These are phyloP conservation scores for Podospora pseudopauciseta DNA, from an alignment of 495 filamentous ascomycete species.

Conservation along the genomic window DNA sequence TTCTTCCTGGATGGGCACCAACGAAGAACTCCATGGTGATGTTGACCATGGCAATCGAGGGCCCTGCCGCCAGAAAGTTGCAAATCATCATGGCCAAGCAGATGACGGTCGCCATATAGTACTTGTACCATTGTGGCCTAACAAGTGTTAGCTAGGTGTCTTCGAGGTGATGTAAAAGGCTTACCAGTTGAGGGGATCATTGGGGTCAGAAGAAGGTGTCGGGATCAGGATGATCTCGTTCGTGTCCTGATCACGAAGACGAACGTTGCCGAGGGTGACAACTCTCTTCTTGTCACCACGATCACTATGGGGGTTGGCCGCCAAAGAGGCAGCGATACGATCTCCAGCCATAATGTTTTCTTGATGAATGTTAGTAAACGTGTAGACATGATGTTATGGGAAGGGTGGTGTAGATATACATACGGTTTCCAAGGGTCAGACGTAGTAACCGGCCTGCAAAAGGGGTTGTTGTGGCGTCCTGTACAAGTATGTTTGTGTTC, in stretches of 20 bases:
- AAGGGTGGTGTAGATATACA: neutral
- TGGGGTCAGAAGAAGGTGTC: conserved; percentile 55
- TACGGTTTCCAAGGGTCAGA: neutral
- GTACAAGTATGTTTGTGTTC: neutral
- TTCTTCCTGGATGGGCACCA: conserved; percentile 14
- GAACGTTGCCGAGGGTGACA: conserved; percentile 45
- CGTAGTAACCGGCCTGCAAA: neutral
- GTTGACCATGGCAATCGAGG: conserved; percentile 49
- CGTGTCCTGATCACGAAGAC: conserved; percentile 47
- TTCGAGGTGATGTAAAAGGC: neutral
- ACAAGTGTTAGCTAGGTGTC: conserved; percentile 1
- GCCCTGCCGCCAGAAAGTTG: conserved; percentile 54
- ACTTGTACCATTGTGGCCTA: conserved; percentile 46
- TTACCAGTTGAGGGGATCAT: conserved; percentile 57
- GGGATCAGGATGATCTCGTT: conserved; percentile 54
- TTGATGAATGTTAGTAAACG: neutral
- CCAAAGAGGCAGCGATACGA: conserved; percentile 20
- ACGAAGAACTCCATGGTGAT: conserved; percentile 49
- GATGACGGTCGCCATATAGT: conserved; percentile 47
- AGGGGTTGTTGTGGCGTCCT: neutral
- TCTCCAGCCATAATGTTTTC: conserved; percentile 13
- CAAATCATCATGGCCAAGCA: conserved; percentile 53
- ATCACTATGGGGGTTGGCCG: conserved; percentile 19
- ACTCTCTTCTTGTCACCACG: conserved; percentile 18
- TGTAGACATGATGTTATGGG: neutral